A percentile compares a stretch with the other conserved stretches of the same genome.
phyloP scores from a whole-genome alignment of 345 rosid genomes.

The Mangifera indica region DNA sequence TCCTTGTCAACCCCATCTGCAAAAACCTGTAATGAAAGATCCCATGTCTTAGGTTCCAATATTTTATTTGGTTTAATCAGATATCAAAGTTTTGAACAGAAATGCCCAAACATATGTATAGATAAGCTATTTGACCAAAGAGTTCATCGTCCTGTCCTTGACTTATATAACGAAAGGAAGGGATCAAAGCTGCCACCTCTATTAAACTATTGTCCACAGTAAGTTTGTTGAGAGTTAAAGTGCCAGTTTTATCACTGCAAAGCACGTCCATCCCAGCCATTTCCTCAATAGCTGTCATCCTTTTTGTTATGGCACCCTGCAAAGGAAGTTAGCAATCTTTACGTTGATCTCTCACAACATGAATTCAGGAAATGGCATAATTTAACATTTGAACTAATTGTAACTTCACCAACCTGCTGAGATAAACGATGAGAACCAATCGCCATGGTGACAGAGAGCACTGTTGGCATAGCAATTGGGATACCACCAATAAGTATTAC shows the following conservation, averaged over 20 bases:
- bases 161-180: background rate
- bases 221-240: conserved; percentile 87
- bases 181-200: conserved; percentile 52
- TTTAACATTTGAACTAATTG: background rate
- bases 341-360: conserved; percentile 5
- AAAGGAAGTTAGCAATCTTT: background rate
- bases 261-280: conserved; percentile 99
- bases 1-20: conserved; percentile 59
- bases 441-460: conserved; percentile 96
- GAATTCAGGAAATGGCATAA: background rate
- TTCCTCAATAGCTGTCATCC: conserved; percentile 98
- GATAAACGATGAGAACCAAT: conserved; percentile 75
- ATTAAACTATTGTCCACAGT: conserved; percentile 74
- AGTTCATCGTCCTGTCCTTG: background rate
- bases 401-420: no score
- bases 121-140: background rate
- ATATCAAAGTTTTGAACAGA: background rate
- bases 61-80: background rate
- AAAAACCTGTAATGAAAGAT: conserved; percentile 50
- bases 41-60: background rate
- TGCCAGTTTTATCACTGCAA: conserved; percentile 95
- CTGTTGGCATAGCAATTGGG: conserved; percentile 98
- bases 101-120: background rate
- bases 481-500: conserved; percentile 94
- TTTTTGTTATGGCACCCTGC: conserved; percentile 88